A percentile compares a stretch with the other conserved stretches of the same genome.
Conservation (phyloP, 2,329 filamentous ascomycete genomes). For the Ilyonectria robusta region DNA sequence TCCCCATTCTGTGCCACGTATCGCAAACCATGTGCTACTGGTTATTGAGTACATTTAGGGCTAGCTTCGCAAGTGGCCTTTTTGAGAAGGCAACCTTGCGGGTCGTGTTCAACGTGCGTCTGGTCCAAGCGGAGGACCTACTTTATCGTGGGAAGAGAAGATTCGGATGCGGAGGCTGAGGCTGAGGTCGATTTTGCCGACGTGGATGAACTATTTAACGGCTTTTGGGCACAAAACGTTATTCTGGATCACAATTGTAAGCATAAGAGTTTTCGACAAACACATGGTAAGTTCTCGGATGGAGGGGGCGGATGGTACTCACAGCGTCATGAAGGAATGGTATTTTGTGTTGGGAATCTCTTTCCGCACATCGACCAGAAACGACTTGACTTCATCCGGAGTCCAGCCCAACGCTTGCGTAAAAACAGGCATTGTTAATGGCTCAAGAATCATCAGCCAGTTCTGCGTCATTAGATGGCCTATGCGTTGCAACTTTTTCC, state of each 20-base stretch:
- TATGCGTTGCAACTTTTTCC: constrained; percentile 42
- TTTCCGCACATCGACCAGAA: constrained; percentile 37
- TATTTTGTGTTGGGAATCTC: constrained; percentile 42
- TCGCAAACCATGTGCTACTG: constrained; percentile 2
- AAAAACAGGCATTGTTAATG: constrained; percentile 40
- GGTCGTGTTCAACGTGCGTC: constrained; percentile 16
- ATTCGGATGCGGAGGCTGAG: constrained; percentile 34
- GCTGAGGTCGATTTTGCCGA: constrained; percentile 31
- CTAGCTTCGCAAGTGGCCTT: background rate
- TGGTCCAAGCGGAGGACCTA: background rate
- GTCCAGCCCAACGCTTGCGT: constrained; percentile 41
- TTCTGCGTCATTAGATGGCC: constrained; percentile 44
- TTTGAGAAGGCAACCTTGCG: background rate
- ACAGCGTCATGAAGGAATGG: constrained; percentile 46
- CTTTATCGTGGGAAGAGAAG: constrained; percentile 17
- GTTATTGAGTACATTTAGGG: background rate
- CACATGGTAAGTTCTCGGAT: constrained; percentile 19
- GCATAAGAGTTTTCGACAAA: constrained; percentile 6
- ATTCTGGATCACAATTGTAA: constrained; percentile 31
- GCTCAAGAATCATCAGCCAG: constrained; percentile 41
- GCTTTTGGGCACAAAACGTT: constrained; percentile 39
- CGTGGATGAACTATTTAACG: constrained; percentile 23
- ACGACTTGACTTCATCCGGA: constrained; percentile 34
- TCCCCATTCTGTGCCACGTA: constrained; percentile 6
- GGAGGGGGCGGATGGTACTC: constrained; percentile 20